Evolutionary conservation across 2,329 filamentous ascomycete species (phyloP).

Genomic region (Sporothrix inflata): DNA sequence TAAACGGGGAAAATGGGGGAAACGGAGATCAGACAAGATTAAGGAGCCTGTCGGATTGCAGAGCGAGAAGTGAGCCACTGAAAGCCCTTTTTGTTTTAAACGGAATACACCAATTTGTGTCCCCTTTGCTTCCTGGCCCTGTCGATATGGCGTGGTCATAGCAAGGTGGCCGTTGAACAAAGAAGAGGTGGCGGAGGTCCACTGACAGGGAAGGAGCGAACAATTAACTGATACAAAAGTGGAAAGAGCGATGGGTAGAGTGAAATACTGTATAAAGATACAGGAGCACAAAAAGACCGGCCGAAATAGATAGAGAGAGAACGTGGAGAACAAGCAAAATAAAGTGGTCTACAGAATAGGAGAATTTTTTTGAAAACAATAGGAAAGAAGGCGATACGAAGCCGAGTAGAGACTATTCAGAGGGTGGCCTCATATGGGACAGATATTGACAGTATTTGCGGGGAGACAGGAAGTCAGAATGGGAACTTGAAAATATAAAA

Average conservation of each 20-base stretch:
- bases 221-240: slow-evolving; percentile 10
- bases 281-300: neutral
- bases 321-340: slow-evolving; percentile 12
- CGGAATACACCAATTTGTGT: neutral
- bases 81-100: neutral
- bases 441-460: neutral
- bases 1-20: slow-evolving; percentile 36
- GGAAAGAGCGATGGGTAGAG: neutral
- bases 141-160: slow-evolving; percentile 22
- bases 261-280: neutral
- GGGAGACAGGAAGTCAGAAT: neutral
- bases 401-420: neutral
- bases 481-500: no score
- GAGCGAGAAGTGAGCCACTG: neutral
- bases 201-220: slow-evolving; percentile 16
- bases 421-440: slow-evolving; percentile 9
- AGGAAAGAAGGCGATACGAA: neutral
- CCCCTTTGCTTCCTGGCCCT: slow-evolving; percentile 20
- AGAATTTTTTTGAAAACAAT: neutral
- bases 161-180: slow-evolving; percentile 11
- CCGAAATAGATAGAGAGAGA: neutral
- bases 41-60: slow-evolving; percentile 5
- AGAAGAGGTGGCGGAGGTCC: neutral
- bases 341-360: neutral
- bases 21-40: slow-evolving; percentile 38